Conservation (phyloP, 768 basidiomycete species). For the Lactarius indigo region DNA sequence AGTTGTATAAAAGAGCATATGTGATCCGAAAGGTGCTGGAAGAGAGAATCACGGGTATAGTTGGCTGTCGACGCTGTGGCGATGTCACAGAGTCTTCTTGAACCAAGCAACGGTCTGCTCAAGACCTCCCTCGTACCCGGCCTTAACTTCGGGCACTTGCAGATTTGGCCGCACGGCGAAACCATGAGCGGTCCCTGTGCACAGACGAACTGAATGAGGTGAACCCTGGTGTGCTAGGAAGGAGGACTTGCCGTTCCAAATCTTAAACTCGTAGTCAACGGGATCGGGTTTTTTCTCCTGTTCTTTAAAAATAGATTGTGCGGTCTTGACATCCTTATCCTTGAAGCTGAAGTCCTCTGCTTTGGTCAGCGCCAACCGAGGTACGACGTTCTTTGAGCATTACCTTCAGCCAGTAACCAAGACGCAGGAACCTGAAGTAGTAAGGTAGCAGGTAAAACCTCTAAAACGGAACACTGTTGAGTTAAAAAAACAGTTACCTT, state of each 20-base stretch:
- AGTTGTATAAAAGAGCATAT: too few species aligned
- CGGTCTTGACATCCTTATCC: constrained; percentile 28
- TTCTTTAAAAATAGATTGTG: constrained; percentile 33
- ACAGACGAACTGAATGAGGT: constrained; percentile 11
- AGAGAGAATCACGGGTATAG: too few species aligned
- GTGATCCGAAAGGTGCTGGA: too few species aligned
- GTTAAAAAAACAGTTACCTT: constrained; percentile 26
- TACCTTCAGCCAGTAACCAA: constrained; percentile 41
- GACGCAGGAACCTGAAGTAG: constrained; percentile 21
- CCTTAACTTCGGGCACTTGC: constrained; percentile 39
- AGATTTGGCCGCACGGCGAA: constrained; percentile 48
- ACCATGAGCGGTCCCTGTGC: constrained; percentile 45
- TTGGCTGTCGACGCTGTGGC: too few species aligned
- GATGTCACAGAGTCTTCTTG: constrained; percentile 35
- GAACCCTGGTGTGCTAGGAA: neutral
- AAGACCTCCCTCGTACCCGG: constrained; percentile 43
- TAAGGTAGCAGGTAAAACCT: constrained; percentile 26
- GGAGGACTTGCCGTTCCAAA: constrained; percentile 34
- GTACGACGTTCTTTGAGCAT: neutral
- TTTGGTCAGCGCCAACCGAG: neutral
- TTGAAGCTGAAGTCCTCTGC: constrained; percentile 36
- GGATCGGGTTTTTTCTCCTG: constrained; percentile 31
- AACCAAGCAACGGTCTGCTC: constrained; percentile 43
- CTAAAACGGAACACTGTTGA: neutral
- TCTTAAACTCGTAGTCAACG: constrained; percentile 36